A percentile compares a stretch with the other conserved stretches of the same genome.
Conservation (phyloP, 768 basidiomycete species). For the Rhodotorula kratochvilovae region DNA sequence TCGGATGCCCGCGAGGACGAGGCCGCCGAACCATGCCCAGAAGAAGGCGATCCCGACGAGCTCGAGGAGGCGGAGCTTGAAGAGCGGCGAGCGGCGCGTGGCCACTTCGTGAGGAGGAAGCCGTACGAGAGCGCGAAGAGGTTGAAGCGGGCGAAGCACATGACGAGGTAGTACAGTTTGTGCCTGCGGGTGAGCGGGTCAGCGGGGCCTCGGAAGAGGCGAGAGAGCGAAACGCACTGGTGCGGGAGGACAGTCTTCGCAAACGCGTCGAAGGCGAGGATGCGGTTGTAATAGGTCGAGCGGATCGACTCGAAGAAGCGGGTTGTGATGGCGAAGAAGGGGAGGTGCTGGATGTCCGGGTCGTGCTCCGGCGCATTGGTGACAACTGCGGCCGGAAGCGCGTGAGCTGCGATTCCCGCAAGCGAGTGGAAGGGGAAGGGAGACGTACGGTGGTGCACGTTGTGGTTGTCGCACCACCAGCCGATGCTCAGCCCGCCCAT, state of each 20-base stretch:
- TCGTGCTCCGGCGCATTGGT: conserved; percentile 97
- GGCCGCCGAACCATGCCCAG: conserved; percentile 74
- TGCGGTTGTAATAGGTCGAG: conserved; percentile 90
- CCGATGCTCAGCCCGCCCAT: conserved; percentile 89
- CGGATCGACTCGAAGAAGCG: conserved; percentile 78
- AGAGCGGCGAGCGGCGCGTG: conserved; percentile 61
- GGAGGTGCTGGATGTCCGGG: conserved; percentile 60
- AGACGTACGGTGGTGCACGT: conserved; percentile 85
- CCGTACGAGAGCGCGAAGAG: conserved; percentile 82
- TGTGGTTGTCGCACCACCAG: conserved; percentile 96
- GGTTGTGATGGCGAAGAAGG: conserved; percentile 90
- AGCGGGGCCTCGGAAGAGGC: neutral
- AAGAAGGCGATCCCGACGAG: conserved; percentile 70
- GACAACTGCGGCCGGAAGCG: conserved; percentile 59
- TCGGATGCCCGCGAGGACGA: conserved; percentile 65
- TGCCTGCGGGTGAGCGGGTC: conserved; percentile 53
- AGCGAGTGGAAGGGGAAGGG: neutral
- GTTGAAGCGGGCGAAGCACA: conserved; percentile 89
- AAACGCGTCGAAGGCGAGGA: conserved; percentile 70
- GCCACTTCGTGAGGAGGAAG: conserved; percentile 57
- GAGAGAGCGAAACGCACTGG: conserved; percentile 52
- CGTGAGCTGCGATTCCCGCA: conserved; percentile 1
- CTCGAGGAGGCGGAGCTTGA: conserved; percentile 63
- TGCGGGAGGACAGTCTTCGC: conserved; percentile 62
- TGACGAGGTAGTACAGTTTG: conserved; percentile 83